Evolutionary conservation across 768 basidiomycete genomes (phyloP).

Genomic region (Ephemerocybe angulata): DNA sequence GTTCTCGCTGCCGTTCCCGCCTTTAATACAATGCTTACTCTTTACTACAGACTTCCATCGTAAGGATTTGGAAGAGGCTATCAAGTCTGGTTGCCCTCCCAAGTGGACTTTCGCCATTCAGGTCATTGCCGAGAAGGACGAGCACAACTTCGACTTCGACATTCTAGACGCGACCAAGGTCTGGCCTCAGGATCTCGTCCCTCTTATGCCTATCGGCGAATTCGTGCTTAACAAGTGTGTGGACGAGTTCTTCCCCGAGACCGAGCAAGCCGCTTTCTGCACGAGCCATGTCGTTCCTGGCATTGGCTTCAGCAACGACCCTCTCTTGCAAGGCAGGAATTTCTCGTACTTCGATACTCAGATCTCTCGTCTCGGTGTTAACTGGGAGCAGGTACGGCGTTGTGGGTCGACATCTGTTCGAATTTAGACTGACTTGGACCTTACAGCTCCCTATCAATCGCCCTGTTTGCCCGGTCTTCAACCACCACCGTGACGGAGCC

Average conservation of each 20-base stretch:
- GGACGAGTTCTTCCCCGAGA: constrained; percentile 81
- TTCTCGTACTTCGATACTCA: constrained; percentile 90
- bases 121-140: constrained; percentile 60
- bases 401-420: constrained; percentile 25
- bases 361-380: constrained; percentile 72
- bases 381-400: constrained; percentile 77
- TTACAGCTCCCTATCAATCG: constrained; percentile 78
- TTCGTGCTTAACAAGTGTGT: constrained; percentile 60
- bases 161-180: constrained; percentile 85
- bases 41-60: constrained; percentile 69
- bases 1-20: not conserved
- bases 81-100: constrained; percentile 63
- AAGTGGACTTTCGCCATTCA: constrained; percentile 82
- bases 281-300: constrained; percentile 68
- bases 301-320: constrained; percentile 73
- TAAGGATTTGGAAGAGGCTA: constrained; percentile 83
- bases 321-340: constrained; percentile 79
- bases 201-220: constrained; percentile 74
- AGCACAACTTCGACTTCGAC: constrained; percentile 85
- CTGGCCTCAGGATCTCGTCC: constrained; percentile 80
- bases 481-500: constrained; percentile 62
- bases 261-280: constrained; percentile 88
- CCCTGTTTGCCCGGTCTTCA: constrained; percentile 72
- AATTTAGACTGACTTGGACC: not conserved
- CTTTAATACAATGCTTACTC: not conserved